Evolutionary conservation across 1,284 basidiomycete species (phyloP).

Genomic region (Cerioporus squamosus): DNA sequence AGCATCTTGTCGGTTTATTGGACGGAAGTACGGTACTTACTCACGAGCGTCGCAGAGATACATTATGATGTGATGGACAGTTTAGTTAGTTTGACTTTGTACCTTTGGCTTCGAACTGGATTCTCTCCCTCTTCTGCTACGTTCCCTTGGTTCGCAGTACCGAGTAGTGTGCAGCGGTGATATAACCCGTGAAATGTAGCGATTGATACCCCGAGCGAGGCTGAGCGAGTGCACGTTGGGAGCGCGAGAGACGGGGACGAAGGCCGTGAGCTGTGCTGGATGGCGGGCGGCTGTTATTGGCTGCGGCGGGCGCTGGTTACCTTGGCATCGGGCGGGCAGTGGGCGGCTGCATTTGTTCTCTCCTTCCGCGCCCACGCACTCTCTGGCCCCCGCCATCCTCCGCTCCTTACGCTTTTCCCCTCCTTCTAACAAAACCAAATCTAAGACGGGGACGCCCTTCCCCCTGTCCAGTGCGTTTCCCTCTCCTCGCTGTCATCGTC

Average conservation of each 20-base stretch:
- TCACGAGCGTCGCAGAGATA: constrained; percentile 6
- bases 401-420: constrained; percentile 24
- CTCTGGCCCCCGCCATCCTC: constrained; percentile 23
- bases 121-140: background rate
- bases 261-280: background rate
- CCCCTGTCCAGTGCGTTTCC: constrained; percentile 22
- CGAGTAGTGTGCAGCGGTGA: too few species aligned
- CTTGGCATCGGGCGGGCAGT: constrained; percentile 17
- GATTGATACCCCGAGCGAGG: too few species aligned
- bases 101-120: background rate
- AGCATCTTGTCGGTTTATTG: constrained; percentile 1
- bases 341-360: constrained; percentile 7
- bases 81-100: constrained; percentile 7
- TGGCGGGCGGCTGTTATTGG: constrained; percentile 10
- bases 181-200: too few species aligned
- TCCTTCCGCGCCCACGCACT: constrained; percentile 17
- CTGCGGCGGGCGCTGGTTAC: constrained; percentile 22
- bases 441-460: constrained; percentile 16
- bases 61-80: constrained; percentile 11
- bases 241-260: too few species aligned
- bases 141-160: too few species aligned
- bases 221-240: too few species aligned
- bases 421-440: constrained; percentile 23
- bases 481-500: constrained; percentile 9
- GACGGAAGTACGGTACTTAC: background rate